These are phyloP conservation scores for Exophiala sp. DNA, from an alignment of 2,329 filamentous ascomycete genomes.

Conservation along the genomic window DNA sequence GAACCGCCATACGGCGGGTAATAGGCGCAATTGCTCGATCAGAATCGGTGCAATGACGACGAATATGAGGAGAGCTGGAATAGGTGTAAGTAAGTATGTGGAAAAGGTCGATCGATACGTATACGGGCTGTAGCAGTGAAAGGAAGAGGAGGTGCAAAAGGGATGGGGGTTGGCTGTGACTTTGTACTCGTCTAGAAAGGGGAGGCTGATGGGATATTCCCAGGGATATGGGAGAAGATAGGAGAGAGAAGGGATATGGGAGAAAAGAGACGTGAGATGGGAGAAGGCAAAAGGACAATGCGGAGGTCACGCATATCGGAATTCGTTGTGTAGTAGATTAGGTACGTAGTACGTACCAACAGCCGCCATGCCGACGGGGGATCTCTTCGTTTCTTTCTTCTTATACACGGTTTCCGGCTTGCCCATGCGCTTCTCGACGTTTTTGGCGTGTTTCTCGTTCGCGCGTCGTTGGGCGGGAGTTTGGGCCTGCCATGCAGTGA, in stretches of 20 bases:
- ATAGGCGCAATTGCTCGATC: conserved; percentile 42
- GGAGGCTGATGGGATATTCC: no score
- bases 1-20: conserved; percentile 40
- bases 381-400: conserved; percentile 47
- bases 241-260: no score
- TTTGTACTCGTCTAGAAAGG: no score
- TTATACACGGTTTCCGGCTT: conserved; percentile 44
- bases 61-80: conserved; percentile 58
- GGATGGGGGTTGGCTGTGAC: no score
- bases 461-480: conserved; percentile 60
- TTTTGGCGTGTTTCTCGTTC: conserved; percentile 56
- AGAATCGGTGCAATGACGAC: conserved; percentile 56
- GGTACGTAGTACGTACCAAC: conserved; percentile 49
- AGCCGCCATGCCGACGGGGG: conserved; percentile 53
- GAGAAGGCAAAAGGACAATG: neutral
- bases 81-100: conserved; percentile 3
- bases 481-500: conserved; percentile 41
- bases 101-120: no score
- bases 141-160: no score
- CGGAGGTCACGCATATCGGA: no score
- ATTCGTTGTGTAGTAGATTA: no score
- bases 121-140: no score
- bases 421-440: conserved; percentile 56
- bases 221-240: no score
- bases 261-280: neutral